Percentiles rank a stretch among this genome's conserved stretches.
Conservation (phyloP, 441 rosid species). For the Syzygium syzygioides region DNA sequence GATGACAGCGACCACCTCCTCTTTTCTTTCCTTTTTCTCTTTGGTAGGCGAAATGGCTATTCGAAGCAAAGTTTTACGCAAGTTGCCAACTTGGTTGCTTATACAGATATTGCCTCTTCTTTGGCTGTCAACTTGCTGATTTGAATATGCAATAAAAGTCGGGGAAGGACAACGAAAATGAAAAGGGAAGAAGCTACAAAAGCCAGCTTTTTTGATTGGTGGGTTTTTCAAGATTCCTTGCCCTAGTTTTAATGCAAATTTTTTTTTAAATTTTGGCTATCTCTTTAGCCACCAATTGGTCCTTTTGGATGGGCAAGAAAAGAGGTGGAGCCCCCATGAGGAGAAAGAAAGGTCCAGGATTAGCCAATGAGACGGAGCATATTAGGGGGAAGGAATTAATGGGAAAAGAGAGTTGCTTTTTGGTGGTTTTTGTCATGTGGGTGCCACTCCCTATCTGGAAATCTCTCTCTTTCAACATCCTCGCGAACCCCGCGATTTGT, state of each 20-base stretch:
- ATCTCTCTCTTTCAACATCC: neutral
- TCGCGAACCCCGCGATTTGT: neutral
- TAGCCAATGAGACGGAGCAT: neutral
- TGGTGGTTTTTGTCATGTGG: neutral
- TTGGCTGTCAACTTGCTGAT: too few relatives aligned
- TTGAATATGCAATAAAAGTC: neutral
- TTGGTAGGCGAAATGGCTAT: neutral
- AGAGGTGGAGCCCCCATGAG: neutral
- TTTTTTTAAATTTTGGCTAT: neutral
- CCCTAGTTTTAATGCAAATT: neutral
- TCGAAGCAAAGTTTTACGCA: neutral
- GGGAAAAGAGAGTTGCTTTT: neutral
- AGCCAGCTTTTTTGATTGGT: neutral
- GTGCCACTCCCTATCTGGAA: neutral
- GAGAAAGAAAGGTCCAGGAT: neutral
- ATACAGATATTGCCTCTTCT: too few relatives aligned
- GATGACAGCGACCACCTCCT: neutral
- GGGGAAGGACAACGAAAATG: neutral
- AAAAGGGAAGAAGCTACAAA: neutral
- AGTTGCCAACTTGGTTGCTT: conserved; percentile 4
- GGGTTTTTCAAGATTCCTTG: neutral
- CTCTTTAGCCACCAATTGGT: neutral
- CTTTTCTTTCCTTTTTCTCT: neutral
- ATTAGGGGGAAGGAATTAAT: neutral
- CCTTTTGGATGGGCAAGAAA: neutral